Conservation (phyloP, 1,284 basidiomycete genomes). For the Apiotrichum brassicae region DNA sequence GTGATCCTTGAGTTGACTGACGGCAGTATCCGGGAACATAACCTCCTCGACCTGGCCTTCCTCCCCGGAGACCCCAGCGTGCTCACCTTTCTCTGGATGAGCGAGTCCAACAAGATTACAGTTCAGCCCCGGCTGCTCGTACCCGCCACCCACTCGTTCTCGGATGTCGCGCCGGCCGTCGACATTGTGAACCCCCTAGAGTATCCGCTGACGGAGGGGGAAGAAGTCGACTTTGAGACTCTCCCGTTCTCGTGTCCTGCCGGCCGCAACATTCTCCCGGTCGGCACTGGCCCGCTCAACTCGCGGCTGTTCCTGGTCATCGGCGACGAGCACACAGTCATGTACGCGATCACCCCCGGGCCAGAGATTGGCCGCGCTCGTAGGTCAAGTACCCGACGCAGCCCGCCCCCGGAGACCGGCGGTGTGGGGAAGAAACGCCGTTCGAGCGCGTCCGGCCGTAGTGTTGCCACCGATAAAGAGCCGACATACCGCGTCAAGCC, state of each 20-base stretch:
- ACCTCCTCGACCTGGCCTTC: constrained; percentile 64
- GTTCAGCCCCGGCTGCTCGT: constrained; percentile 60
- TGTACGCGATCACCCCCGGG: constrained; percentile 18
- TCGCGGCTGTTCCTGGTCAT: constrained; percentile 26
- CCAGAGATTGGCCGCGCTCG: constrained; percentile 5
- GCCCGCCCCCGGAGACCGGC: constrained; percentile 33
- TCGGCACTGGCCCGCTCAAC: constrained; percentile 8
- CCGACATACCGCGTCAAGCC: constrained; percentile 29
- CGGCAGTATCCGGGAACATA: constrained; percentile 64
- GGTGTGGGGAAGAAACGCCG: constrained; percentile 34
- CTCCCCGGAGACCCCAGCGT: constrained; percentile 53
- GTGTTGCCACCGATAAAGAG: constrained; percentile 10
- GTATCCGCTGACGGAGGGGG: constrained; percentile 2
- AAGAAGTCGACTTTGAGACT: constrained; percentile 29
- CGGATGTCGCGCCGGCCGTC: constrained; percentile 44
- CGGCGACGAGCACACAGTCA: constrained; percentile 41
- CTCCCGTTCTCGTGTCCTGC: constrained; percentile 45
- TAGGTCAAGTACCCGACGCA: constrained; percentile 25
- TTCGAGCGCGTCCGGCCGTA: constrained; percentile 27
- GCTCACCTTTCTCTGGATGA: constrained; percentile 57
- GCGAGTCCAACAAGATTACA: constrained; percentile 48
- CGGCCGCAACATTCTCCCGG: constrained; percentile 30
- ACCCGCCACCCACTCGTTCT: constrained; percentile 52
- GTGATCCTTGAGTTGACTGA: neutral
- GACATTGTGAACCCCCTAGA: constrained; percentile 54